Conservation (phyloP, 2,329 filamentous ascomycete species). For the Calonectria hawksworthii region DNA sequence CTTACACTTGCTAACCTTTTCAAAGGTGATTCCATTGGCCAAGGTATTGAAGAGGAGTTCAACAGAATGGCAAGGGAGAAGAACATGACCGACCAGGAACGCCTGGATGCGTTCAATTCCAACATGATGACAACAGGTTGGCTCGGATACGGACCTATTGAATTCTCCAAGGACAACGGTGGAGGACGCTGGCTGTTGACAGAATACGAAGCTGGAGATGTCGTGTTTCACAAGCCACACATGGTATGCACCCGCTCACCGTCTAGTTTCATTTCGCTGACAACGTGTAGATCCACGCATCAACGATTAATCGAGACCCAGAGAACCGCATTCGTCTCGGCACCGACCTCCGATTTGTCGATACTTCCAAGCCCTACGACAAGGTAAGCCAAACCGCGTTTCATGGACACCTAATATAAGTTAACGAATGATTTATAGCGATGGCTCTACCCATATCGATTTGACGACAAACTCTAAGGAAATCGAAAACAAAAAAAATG, state of each 20-base stretch:
- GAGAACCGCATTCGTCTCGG: conserved; percentile 31
- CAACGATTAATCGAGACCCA: conserved; percentile 30
- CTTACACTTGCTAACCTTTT: background rate
- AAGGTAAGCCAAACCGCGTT: background rate
- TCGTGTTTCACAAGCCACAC: conserved; percentile 54
- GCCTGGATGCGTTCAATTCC: conserved; percentile 65
- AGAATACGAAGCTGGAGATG: conserved; percentile 56
- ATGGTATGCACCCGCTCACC: background rate
- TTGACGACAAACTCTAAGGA: background rate
- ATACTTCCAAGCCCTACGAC: conserved; percentile 31
- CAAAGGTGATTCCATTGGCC: conserved; percentile 25
- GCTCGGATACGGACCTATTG: conserved; percentile 63
- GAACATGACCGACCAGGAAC: conserved; percentile 66
- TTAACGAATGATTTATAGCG: background rate
- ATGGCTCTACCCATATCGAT: conserved; percentile 4
- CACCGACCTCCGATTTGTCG: conserved; percentile 32
- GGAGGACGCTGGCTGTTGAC: conserved; percentile 52
- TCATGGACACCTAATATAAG: too few species aligned
- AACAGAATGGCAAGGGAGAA: conserved; percentile 49
- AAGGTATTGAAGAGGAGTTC: conserved; percentile 20
- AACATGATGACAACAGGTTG: conserved; percentile 72
- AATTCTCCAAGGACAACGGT: conserved; percentile 48
- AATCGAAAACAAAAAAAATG: too few species aligned
- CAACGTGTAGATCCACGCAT: conserved; percentile 19
- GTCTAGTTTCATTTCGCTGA: background rate